Base-by-base conservation (phyloP, 345 rosid species). In the Eucalyptus pauciflora region DNA sequence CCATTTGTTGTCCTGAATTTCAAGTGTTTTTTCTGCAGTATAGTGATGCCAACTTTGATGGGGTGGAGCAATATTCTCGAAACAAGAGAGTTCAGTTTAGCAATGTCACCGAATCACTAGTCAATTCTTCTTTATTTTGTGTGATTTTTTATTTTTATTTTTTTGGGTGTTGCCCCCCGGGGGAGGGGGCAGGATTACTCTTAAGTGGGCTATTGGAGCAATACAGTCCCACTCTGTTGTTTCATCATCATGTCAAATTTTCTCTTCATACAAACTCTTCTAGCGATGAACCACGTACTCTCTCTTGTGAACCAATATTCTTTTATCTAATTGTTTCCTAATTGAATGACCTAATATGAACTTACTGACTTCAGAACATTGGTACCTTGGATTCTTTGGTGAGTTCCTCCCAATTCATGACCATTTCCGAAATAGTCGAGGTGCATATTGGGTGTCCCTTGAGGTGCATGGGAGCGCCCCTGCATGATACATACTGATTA, bases 71-170 rank as follows among this genome's bases (percentile, higher is more conserved):
- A 87, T 97, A 97, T 76, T 94, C 99, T 87, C 96, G 95, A 56
- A 97, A 95, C 94, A 97, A 97, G 93, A 89, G 99, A 90, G 91
- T 94, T 92, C 99, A 96, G 97, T 97, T 97, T 86, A 20, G 94
- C 60, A 12, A 13, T 62, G 67, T 33, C 85, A 64, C 83, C 17
- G 51, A 86, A 58, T 54, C 71, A 64, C 51, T 86, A 17, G 51
- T 17, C 48, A 18, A 31, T 71, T 90, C 76, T 54, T 37, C 41
- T 56, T 48, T 52, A 56, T 54, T 6, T 46, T 4, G 49, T 37
- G 81, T 29, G 22, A 33, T 17, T 45, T 69, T 5, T 22, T n/a
- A 2, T 33, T 33, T 33, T 33, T n/a, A n/a, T 33, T n/a, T 46
- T 50, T 87, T 43, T 43, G 41, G 41, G 41, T 37, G 41, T 37